phyloP scores from a whole-genome alignment of 305 asterid species.

The Fraxinus angustifolia region DNA sequence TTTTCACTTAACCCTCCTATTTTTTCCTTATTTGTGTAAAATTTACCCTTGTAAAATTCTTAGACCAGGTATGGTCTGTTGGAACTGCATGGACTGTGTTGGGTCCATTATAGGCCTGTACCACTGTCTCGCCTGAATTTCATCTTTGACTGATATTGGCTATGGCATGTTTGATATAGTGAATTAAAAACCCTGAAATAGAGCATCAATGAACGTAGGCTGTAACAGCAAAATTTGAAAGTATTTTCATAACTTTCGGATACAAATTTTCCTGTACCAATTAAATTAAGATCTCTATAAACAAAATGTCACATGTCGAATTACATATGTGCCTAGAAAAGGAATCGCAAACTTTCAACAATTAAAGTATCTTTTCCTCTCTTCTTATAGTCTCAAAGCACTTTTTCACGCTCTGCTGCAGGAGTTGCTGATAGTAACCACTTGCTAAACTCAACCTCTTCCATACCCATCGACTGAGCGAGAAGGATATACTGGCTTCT shows the following conservation, averaged over 20 bases:
- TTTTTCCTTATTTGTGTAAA: no score
- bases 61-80: background rate
- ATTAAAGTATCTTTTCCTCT: slow-evolving; percentile 23
- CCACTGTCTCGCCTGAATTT: background rate
- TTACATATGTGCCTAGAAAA: background rate
- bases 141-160: background rate
- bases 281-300: background rate
- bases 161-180: background rate
- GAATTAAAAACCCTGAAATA: background rate
- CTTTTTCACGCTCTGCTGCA: slow-evolving; percentile 24
- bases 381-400: slow-evolving; percentile 32
- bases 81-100: background rate
- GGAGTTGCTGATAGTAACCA: slow-evolving; percentile 51
- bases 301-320: background rate
- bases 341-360: background rate
- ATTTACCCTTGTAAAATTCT: no score
- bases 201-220: background rate
- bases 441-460: slow-evolving; percentile 60
- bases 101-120: background rate
- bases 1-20: background rate
- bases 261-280: background rate
- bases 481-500: slow-evolving; percentile 48
- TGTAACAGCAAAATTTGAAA: background rate
- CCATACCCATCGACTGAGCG: slow-evolving; percentile 64
- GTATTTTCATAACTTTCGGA: background rate